Percentiles rank a stretch among this genome's conserved stretches.
Conservation (phyloP, 2,329 filamentous ascomycete genomes). For the Trichoderma breve region DNA sequence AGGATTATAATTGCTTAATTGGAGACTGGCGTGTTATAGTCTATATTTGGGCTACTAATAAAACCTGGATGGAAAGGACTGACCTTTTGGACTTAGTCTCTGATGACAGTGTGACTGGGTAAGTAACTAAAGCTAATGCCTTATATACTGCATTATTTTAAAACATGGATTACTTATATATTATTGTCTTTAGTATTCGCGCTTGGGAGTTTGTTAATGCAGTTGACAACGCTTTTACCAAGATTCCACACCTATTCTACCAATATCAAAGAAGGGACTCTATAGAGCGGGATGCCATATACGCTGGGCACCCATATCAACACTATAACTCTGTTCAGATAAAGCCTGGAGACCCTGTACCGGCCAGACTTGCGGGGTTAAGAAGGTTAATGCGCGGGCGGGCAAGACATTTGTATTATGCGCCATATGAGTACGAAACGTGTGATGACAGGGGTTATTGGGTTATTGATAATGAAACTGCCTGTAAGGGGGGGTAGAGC, state of each 20-base stretch:
- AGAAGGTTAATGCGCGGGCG: constrained; percentile 1
- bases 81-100: background rate
- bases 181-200: constrained; percentile 1
- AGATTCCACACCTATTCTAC: constrained; percentile 6
- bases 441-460: background rate
- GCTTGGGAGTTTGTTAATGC: background rate
- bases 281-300: background rate
- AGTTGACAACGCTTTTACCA: background rate
- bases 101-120: background rate
- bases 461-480: background rate
- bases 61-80: background rate
- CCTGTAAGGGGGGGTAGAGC: constrained; percentile 1
- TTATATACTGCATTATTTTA: background rate
- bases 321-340: background rate
- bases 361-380: background rate
- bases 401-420: constrained; percentile 11
- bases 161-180: constrained; percentile 1
- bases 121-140: constrained; percentile 1
- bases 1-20: background rate
- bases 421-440: background rate
- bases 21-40: constrained; percentile 10
- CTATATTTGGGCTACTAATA: constrained; percentile 8
- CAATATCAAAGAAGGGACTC: background rate
- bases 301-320: constrained; percentile 1
- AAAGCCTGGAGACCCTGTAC: constrained; percentile 4